These are phyloP conservation scores for Plasmopara viticola DNA, from an alignment of 352 stramenopile species.

Conservation along the genomic window DNA sequence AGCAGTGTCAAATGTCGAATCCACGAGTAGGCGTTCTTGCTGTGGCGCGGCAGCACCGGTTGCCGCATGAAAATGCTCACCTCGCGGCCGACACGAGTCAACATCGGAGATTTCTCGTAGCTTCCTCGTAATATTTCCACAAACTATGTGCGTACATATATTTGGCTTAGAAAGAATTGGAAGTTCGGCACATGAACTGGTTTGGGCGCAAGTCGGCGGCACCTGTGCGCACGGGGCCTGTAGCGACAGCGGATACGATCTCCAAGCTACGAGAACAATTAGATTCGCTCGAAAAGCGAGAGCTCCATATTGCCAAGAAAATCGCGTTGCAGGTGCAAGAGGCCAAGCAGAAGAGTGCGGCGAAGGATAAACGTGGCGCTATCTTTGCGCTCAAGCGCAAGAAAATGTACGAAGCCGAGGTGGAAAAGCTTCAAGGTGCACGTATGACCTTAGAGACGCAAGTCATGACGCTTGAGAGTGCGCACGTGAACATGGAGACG, in stretches of 20 bases:
- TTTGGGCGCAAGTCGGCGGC: constrained; percentile 76
- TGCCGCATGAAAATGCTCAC: constrained; percentile 57
- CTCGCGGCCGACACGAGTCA: constrained; percentile 18
- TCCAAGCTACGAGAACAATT: constrained; percentile 87
- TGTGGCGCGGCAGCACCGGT: constrained; percentile 46
- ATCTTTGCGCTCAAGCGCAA: constrained; percentile 98
- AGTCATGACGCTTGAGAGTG: constrained; percentile 88
- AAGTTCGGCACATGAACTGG: constrained; percentile 56
- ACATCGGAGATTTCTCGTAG: constrained; percentile 5
- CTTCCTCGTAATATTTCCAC: too few species aligned
- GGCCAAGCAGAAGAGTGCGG: constrained; percentile 94
- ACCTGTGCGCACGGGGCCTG: constrained; percentile 40
- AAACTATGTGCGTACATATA: too few species aligned
- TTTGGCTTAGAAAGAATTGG: background rate
- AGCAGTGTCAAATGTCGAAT: constrained; percentile 38
- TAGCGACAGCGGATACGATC: constrained; percentile 85
- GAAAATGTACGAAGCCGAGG: constrained; percentile 97
- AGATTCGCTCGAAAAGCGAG: constrained; percentile 89
- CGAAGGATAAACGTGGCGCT: constrained; percentile 96
- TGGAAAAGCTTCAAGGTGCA: constrained; percentile 96
- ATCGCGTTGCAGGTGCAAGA: constrained; percentile 90
- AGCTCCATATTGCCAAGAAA: constrained; percentile 96
- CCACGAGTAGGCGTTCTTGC: constrained; percentile 24
- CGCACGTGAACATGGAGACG: constrained; percentile 94
- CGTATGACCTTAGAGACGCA: constrained; percentile 96